Evolutionary conservation across 805 yeast genomes (phyloP), one percentile per base, ranked within the genome.

Genomic region (Nakazawaea pomicola): DNA sequence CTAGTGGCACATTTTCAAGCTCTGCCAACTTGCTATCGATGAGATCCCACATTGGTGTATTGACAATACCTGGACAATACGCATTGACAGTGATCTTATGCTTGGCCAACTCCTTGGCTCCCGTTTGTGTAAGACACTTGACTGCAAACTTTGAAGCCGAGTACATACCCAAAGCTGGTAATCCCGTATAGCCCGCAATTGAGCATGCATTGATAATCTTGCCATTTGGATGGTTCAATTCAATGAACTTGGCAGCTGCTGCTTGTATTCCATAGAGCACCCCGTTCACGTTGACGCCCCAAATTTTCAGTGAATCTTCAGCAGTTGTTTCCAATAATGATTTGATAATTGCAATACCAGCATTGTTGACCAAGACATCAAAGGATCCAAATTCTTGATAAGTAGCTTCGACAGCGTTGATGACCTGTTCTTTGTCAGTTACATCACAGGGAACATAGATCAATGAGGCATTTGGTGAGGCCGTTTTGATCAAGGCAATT

Each of bases 41-140:
- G 24, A 51, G 42, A 36, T 58, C 62, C 56, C 61, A 54, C 60
- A 66, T 55, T 45, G 64, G 63, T 1, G 71, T 65, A n/a, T 56
- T 47, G n/a, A 64, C 67, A 40, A 60, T 58, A 25, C 69, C 71
- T 15, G 70, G 70, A 44, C 63, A 61, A 43, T 64, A 60, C 3
- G 60, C 47, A 45, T 67, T 67, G 12, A 65, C 64, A n/a, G 65
- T 58, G 41, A 67, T 61, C 36, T 61, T 57, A 25, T 58, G 40
- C 6, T 50, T 41, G 0, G 68, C 68, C 44, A 60, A 49, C 44
- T 67, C 71, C 36, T 60, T 53, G 4, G 72, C 67, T 41, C 64
- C 60, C 12, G 58, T 52, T 42, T 62, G 63, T 4, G 69, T 64
- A 24, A 67, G 47, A 15, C 56, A 60, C 37, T 54, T 58, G 9